A percentile compares a stretch with the other conserved stretches of the same genome.
Evolutionary conservation across 805 yeast species (phyloP).

Genomic region (Yamadazyma nakazawae): DNA sequence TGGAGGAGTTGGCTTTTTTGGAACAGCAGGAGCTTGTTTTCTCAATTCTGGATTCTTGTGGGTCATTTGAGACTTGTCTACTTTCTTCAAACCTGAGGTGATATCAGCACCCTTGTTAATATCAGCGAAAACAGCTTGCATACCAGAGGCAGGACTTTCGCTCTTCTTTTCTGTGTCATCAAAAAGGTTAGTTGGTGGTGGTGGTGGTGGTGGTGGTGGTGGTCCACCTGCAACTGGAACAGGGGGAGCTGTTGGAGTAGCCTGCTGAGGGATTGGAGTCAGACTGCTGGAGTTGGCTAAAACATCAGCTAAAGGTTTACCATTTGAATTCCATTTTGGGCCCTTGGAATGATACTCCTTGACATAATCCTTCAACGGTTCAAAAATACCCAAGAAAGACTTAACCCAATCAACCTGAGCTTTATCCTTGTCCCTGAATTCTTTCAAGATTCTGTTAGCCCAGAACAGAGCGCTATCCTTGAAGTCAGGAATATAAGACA

Average conservation of each 20-base stretch:
- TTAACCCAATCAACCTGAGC: slow-evolving; percentile 82
- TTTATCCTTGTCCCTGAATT: slow-evolving; percentile 67
- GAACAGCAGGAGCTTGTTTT: slow-evolving; percentile 43
- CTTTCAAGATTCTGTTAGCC: slow-evolving; percentile 87
- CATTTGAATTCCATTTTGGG: slow-evolving; percentile 68
- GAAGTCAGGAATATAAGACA: slow-evolving; percentile 72
- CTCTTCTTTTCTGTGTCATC: slow-evolving; percentile 26
- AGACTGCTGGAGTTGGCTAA: slow-evolving; percentile 20
- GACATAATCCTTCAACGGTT: slow-evolving; percentile 66
- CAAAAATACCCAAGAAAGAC: slow-evolving; percentile 57
- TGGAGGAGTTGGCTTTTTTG: slow-evolving; percentile 70
- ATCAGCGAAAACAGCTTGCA: slow-evolving; percentile 89
- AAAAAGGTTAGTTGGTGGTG: slow-evolving; percentile 65
- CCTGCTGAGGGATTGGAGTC: slow-evolving; percentile 52
- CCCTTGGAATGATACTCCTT: slow-evolving; percentile 82
- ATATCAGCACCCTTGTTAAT: slow-evolving; percentile 81
- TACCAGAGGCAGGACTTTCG: slow-evolving; percentile 42
- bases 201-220: slow-evolving; percentile 92
- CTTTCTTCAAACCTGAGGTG: slow-evolving; percentile 85
- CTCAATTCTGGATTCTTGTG: slow-evolving; percentile 87
- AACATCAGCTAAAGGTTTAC: slow-evolving; percentile 55
- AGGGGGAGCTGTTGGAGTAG: slow-evolving; percentile 57
- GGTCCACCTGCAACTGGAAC: slow-evolving; percentile 46
- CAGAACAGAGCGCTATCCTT: slow-evolving; percentile 93
- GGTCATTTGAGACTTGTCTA: slow-evolving; percentile 90